Evolutionary conservation across 2,329 filamentous ascomycete species (phyloP), one percentile per base, ranked within the genome.

Genomic region (Blastomyces emzantsi): DNA sequence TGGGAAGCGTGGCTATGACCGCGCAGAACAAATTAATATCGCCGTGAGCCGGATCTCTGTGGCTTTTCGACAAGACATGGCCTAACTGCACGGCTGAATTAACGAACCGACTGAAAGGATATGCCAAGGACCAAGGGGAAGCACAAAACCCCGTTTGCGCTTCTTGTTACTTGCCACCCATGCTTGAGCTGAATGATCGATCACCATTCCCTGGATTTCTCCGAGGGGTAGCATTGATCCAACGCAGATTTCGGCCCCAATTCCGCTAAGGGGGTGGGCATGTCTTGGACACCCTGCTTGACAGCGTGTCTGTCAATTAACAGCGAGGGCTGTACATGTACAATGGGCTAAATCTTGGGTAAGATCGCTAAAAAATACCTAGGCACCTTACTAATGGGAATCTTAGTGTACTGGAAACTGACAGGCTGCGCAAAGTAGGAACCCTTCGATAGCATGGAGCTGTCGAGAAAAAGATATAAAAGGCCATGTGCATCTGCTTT

Each of bases 381-480:
- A 2, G 47, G 0, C 13, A 4, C 8, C 2, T 56, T 5, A 39
- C 13, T n/a, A 30, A 9, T 56, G 8, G 8, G 30, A 39, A 9
- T 22, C 9, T 8, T 0, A 5, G 2, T 3, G 9, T 22, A 6
- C 28, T 19, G 3, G n/a, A 9, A 36, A 11, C 9, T 13, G 54
- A 9, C 52, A 2, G 33, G 6, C 22, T 39, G 30, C 2, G 55
- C 33, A 19, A 55, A 55, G 15, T n/a, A 47, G n/a, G 28, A 2
- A 30, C 22, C 17, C 41, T n/a, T 49, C 4, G 15, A 60, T 36
- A 28, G 5, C 41, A 60, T 47, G 25, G 28, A 30, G 39, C 39
- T 49, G 41, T 33, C 6, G 25, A 60, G 25, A 33, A 9, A 60
- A 36, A 60, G 22, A n/a, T 36, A 47, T 60, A 49, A 60, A 60